Evolutionary conservation across 225 moss, liverwort and hornwort genomes (phyloP), one percentile per base, ranked within the genome.

Genomic region (Pleurozium schreberi): DNA sequence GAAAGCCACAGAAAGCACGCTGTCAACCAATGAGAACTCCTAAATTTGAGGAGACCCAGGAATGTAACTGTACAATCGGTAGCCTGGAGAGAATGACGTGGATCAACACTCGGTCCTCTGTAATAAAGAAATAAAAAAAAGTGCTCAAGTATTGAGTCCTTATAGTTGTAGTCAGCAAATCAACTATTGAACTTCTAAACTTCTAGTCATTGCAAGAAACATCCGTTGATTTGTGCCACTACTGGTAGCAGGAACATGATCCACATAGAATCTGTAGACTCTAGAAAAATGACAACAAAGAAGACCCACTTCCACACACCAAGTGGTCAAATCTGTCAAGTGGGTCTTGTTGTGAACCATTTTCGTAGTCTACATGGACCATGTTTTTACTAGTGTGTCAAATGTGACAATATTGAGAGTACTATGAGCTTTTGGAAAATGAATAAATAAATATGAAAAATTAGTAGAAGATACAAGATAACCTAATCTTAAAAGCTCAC

Each of bases 201-300:
- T 74, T 2, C 7, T 75, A 33, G 49, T 31, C 49, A 75, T 75
- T 50, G 33, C 33, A 50, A 33, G 50, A 33, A 33, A 21, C 8
- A 47, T 0, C 2, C 0, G 2, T 20, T 30, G 49, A 47, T 33
- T 49, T 33, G 75, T 33, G 12, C 1, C 12, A 33, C 8, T 75
- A 18, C 2, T 3, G 0, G 12, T 42, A 47, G 11, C 4, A 20
- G 4, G 49, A 74, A 31, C 11, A 47, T 11, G 18, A 10, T 75
- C 2, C 7, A 4, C 0, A 0, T 33, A 49, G 3, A 74, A 33
- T 21, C 2, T 0, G 0, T 36, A 14, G 53, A 76, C 5, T 55
- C n/a, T 31, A 75, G 22, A 11, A 5, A 22, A 52, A 76, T 36
- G 36, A 14, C 14, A 20, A 34, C 4, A 10, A n/a, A n/a, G 38